These are phyloP conservation scores for Cephalotrichum gorgonifer DNA, from an alignment of 2,329 filamentous ascomycete species.

Conservation along the genomic window DNA sequence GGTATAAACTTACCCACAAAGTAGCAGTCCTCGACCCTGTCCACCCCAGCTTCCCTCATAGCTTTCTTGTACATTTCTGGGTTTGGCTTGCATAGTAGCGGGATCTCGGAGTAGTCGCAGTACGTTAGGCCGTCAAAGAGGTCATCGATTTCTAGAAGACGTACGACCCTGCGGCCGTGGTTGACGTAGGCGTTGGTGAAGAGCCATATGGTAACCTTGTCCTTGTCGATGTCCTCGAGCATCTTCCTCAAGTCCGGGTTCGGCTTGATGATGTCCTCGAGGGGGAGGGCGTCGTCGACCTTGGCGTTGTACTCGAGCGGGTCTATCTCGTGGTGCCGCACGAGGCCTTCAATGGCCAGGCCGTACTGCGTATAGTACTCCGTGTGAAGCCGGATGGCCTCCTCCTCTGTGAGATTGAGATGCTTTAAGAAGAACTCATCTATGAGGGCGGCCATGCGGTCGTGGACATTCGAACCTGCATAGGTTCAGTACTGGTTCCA, in stretches of 20 bases:
- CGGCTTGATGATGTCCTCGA: conserved; percentile 75
- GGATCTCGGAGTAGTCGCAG: conserved; percentile 71
- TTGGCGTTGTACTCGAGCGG: conserved; percentile 88
- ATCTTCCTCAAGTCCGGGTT: conserved; percentile 64
- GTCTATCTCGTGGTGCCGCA: conserved; percentile 90
- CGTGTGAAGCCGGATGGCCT: conserved; percentile 76
- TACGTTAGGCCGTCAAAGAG: conserved; percentile 91
- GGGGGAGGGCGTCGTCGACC: conserved; percentile 87
- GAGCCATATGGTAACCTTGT: conserved; percentile 82
- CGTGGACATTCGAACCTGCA: conserved; percentile 66
- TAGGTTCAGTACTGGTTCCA: background rate
- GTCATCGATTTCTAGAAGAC: conserved; percentile 71
- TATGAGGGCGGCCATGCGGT: conserved; percentile 81
- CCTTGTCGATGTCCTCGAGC: conserved; percentile 71
- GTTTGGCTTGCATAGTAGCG: conserved; percentile 79
- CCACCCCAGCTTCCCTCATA: conserved; percentile 71
- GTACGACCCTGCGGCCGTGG: conserved; percentile 74
- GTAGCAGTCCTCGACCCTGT: conserved; percentile 63
- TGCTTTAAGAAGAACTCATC: conserved; percentile 54
- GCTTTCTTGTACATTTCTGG: conserved; percentile 77
- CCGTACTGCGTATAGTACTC: conserved; percentile 96
- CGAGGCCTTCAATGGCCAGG: conserved; percentile 90
- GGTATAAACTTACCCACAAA: conserved; percentile 73
- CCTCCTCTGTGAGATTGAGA: conserved; percentile 61
- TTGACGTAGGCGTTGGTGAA: conserved; percentile 94